Evolutionary conservation across 495 filamentous ascomycete species (phyloP), one percentile per base, ranked within the genome.

Genomic region (Lepidopterella palustris): DNA sequence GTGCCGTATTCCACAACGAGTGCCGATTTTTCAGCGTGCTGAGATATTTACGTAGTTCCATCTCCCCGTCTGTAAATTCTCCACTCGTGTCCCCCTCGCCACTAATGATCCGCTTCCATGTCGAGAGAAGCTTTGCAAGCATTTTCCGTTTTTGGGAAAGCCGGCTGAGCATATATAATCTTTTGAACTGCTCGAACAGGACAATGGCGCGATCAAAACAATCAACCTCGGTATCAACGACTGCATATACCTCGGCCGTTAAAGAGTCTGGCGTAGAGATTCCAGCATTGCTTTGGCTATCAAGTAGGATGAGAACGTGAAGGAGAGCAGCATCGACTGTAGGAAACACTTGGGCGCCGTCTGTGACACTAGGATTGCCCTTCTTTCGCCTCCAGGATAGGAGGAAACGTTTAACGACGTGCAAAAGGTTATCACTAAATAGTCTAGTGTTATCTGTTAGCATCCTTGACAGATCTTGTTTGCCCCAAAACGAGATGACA

Each of bases 1-100:
- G 89, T 79, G 1, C 90, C 93, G 70, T 95, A 99, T 63, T 96
- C 89, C 65, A 93, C 85, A 8, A 99, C 88, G 9, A 96, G 73
- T 5, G 79, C 48, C 78, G 74, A 72, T 95, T 92, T 67, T 88
- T 86, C 66, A 95, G 84, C 58, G 85, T 89, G 55, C 83, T 77
- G 24, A 99, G 80, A 72, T 97, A 97, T 58, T 84, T 83, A 35
- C 89, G 85, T 56, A 97, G 80, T 63, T 87, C 84, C 50, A 83
- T 78, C 73, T 97, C 95, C 10, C 91, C 88, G 50, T 92, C 86
- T 15, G 76, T 79, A 35, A 97, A 83, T 68, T 97, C 93, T 11
- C 87, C 86, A 20, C 87, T 86, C 24, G 79, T 77, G 69, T 97
- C 92, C 32, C 78, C 70, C 65, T 92, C 90, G 15, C 88, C 88